phyloP scores from a whole-genome alignment of 176 grass and related monocot species.

The Lolium multiflorum region DNA sequence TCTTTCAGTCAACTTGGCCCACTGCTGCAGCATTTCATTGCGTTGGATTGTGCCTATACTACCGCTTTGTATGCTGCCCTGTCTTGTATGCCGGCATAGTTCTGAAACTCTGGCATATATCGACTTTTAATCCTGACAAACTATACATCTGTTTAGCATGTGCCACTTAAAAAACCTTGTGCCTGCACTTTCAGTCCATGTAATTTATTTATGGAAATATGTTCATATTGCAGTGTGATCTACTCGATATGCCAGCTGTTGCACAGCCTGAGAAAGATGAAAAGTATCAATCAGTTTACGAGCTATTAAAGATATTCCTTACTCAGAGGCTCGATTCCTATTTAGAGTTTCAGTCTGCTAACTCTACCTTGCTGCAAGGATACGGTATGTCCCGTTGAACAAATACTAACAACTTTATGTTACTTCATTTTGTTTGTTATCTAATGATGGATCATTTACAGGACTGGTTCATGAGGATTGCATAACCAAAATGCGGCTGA shows the following conservation, averaged over 20 bases:
- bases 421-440: background rate
- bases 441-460: constrained; percentile 38
- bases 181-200: background rate
- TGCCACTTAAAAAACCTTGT: background rate
- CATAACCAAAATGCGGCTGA: constrained; percentile 85
- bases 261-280: constrained; percentile 83
- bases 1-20: background rate
- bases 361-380: constrained; percentile 68
- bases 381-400: constrained; percentile 52
- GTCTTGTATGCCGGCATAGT: background rate
- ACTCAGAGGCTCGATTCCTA: constrained; percentile 82
- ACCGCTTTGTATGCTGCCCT: background rate
- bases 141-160: background rate
- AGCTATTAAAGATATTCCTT: constrained; percentile 90
- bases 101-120: background rate
- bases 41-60: background rate
- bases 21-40: background rate
- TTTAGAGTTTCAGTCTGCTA: constrained; percentile 74
- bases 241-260: constrained; percentile 80
- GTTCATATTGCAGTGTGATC: constrained; percentile 75
- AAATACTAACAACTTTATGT: background rate
- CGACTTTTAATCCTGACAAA: background rate
- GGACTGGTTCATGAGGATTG: constrained; percentile 88
- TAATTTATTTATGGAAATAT: background rate
- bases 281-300: constrained; percentile 68